A percentile compares a stretch with the other conserved stretches of the same genome.
phyloP scores from a whole-genome alignment of 768 basidiomycete genomes.

The Russula dissimulans region DNA sequence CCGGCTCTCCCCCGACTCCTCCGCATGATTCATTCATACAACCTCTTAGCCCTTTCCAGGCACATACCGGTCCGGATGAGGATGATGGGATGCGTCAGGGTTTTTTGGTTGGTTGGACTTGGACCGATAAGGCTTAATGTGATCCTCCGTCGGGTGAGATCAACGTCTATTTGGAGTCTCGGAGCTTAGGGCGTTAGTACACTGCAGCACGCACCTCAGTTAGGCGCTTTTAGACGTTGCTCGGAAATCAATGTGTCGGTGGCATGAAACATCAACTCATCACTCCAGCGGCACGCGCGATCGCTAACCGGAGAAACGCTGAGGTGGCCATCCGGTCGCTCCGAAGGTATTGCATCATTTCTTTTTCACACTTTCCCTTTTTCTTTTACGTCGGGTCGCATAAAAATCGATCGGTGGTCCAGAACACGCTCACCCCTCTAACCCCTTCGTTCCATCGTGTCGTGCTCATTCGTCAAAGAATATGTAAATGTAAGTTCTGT shows the following conservation, averaged over 20 bases:
- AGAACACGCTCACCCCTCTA: too few species aligned
- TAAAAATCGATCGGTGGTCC: too few species aligned
- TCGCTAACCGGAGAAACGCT: background rate
- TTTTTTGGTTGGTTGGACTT: background rate
- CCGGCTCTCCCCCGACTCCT: too few species aligned
- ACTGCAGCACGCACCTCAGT: too few species aligned
- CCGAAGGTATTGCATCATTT: background rate
- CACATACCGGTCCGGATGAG: background rate
- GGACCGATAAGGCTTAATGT: constrained; percentile 14
- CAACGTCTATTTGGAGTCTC: constrained; percentile 8
- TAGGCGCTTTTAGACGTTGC: too few species aligned
- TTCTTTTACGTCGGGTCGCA: too few species aligned
- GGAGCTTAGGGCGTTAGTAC: background rate
- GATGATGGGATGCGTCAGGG: background rate
- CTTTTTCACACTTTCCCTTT: background rate
- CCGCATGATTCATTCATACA: too few species aligned
- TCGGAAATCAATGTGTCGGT: too few species aligned
- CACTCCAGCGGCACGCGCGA: constrained; percentile 5
- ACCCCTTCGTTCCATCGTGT: too few species aligned
- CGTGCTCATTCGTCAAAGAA: too few species aligned
- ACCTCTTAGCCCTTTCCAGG: too few species aligned
- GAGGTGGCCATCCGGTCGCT: background rate
- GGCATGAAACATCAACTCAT: background rate
- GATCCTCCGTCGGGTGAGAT: background rate
- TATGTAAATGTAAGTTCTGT: too few species aligned